A percentile compares a stretch with the other conserved stretches of the same genome.
Evolutionary conservation across 2,329 filamentous ascomycete genomes (phyloP).

Genomic region (Beauveria medogensis): DNA sequence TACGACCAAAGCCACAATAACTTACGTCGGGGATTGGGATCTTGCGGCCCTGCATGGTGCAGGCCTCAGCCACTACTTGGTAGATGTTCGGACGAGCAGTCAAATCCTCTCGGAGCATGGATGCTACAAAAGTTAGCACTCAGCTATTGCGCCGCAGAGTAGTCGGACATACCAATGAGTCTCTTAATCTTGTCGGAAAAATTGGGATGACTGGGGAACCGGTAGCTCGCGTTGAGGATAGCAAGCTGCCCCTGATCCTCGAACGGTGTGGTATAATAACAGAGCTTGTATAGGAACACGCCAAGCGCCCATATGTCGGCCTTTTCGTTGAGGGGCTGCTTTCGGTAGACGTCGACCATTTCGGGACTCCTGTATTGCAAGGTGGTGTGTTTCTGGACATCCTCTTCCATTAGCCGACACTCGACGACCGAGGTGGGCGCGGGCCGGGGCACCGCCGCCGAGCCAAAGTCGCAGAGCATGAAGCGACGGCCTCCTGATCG

Average conservation of each 20-base stretch:
- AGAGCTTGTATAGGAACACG: slow-evolving; percentile 92
- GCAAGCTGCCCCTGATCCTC: slow-evolving; percentile 97
- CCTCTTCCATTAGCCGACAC: slow-evolving; percentile 88
- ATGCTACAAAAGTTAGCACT: slow-evolving; percentile 46
- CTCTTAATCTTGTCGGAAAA: slow-evolving; percentile 88
- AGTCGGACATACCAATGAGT: slow-evolving; percentile 60
- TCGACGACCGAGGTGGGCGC: slow-evolving; percentile 82
- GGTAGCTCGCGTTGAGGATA: slow-evolving; percentile 91
- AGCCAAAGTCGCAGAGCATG: slow-evolving; percentile 98
- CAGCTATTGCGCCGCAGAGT: background rate
- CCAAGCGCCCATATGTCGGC: slow-evolving; percentile 97
- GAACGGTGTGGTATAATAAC: slow-evolving; percentile 98
- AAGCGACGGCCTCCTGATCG: slow-evolving; percentile 63
- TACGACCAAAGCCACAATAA: slow-evolving; percentile 10
- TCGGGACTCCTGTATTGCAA: slow-evolving; percentile 96
- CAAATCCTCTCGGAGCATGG: slow-evolving; percentile 83
- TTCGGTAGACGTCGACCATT: slow-evolving; percentile 97
- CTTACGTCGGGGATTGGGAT: slow-evolving; percentile 83
- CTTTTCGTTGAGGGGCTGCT: slow-evolving; percentile 95
- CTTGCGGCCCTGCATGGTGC: slow-evolving; percentile 78
- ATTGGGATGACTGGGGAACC: slow-evolving; percentile 76
- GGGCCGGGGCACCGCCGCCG: slow-evolving; percentile 72
- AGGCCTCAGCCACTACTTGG: slow-evolving; percentile 79
- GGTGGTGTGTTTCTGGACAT: slow-evolving; percentile 94
- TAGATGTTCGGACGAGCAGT: slow-evolving; percentile 82